Conservation (phyloP, 257 asterid species). For the Coffea canephora region DNA sequence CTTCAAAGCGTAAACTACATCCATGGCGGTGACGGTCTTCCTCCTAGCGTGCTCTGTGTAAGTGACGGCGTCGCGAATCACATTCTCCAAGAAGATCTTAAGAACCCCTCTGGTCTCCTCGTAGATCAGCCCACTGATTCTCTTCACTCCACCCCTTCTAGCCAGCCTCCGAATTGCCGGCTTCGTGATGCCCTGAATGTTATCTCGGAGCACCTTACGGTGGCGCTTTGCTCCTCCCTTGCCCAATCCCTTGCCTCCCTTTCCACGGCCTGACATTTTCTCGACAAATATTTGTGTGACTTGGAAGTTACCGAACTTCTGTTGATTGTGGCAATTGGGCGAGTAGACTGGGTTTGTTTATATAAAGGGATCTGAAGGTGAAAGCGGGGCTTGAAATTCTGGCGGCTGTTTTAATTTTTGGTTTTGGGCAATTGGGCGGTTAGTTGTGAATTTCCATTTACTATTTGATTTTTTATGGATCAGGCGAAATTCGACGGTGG, state of each 20-base stretch:
- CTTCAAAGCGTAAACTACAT: constrained; percentile 6
- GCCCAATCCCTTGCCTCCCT: constrained; percentile 41
- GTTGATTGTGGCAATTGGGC: background rate
- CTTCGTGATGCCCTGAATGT: constrained; percentile 35
- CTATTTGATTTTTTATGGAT: background rate
- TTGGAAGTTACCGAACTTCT: too few species aligned
- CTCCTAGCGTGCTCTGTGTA: constrained; percentile 34
- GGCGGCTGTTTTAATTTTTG: too few species aligned
- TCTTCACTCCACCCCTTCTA: constrained; percentile 35
- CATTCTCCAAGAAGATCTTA: constrained; percentile 35
- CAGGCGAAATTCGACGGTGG: constrained; percentile 1
- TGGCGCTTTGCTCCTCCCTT: constrained; percentile 39
- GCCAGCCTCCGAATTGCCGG: constrained; percentile 32
- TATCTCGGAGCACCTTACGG: constrained; percentile 33
- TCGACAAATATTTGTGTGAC: too few species aligned
- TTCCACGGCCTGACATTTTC: constrained; percentile 36
- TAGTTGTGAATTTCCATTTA: background rate
- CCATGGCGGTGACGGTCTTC: constrained; percentile 7
- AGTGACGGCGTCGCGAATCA: constrained; percentile 36
- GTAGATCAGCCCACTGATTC: constrained; percentile 32
- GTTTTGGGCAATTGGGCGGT: constrained; percentile 3
- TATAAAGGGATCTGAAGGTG: background rate
- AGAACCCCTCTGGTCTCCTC: constrained; percentile 33
- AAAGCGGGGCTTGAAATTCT: background rate
- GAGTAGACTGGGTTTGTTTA: background rate